A percentile compares a stretch with the other conserved stretches of the same genome.
Evolutionary conservation across 148 eudicot species (phyloP).

Genomic region (Chenopodium suecicum): DNA sequence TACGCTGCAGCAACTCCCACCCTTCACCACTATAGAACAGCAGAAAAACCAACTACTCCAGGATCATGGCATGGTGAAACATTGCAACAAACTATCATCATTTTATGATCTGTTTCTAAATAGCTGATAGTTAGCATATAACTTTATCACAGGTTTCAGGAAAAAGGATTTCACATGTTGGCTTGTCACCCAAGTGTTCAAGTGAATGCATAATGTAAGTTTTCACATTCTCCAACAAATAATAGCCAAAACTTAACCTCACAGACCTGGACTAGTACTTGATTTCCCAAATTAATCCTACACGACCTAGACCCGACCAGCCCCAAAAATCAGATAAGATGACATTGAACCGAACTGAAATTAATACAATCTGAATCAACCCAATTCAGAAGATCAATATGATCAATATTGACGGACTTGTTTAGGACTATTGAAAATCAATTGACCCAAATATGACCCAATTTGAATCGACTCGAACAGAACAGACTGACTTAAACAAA

Average conservation of each 20-base stretch:
- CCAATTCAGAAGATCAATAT: not conserved
- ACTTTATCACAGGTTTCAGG: not conserved
- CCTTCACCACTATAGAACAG: not conserved
- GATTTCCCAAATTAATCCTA: not conserved
- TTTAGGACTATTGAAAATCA: not conserved
- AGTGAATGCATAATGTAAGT: not conserved
- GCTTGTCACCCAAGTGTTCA: not conserved
- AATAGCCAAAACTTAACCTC: not conserved
- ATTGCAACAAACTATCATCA: not conserved
- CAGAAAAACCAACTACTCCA: not conserved
- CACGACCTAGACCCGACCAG: not conserved
- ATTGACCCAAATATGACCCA: not conserved
- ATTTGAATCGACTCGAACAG: not conserved
- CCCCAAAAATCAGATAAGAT: not conserved
- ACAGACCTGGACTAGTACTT: not conserved
- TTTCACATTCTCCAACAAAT: not conserved
- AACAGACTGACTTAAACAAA: not conserved
- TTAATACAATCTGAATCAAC: not conserved
- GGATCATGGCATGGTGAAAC: not conserved
- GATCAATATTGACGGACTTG: no score
- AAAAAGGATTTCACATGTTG: no score
- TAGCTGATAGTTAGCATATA: not conserved
- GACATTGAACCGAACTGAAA: not conserved
- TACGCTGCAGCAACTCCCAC: not conserved
- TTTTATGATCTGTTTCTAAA: not conserved